Evolutionary conservation across 768 basidiomycete genomes (phyloP).

Genomic region (Boletus eberwhitei): DNA sequence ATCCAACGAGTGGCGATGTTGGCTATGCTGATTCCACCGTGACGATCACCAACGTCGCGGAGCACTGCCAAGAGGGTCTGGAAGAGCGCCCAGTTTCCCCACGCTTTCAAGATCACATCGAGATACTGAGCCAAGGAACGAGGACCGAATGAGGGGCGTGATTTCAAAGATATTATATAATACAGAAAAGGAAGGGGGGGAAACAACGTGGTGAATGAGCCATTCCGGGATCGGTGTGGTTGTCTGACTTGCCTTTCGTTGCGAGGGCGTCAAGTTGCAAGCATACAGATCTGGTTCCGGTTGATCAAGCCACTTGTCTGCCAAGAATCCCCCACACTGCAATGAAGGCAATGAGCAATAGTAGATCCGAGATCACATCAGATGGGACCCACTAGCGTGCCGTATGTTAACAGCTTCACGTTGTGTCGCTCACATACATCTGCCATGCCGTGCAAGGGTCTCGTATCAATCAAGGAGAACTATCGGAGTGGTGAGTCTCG

Average conservation of each 20-base stretch:
- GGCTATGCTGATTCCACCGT: slow-evolving; percentile 64
- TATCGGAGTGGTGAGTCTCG: slow-evolving; percentile 28
- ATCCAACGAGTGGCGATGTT: slow-evolving; percentile 84
- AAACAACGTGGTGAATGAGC: neutral
- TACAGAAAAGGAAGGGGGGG: neutral
- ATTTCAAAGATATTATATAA: neutral
- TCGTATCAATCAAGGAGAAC: slow-evolving; percentile 81
- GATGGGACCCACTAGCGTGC: slow-evolving; percentile 58
- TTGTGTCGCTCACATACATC: slow-evolving; percentile 71
- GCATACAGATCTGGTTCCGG: slow-evolving; percentile 72
- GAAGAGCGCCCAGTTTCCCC: slow-evolving; percentile 78
- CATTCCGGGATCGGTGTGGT: neutral
- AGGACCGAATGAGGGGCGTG: neutral
- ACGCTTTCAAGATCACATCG: slow-evolving; percentile 75
- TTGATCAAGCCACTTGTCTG: slow-evolving; percentile 68
- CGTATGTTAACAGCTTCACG: slow-evolving; percentile 77
- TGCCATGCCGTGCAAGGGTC: slow-evolving; percentile 73
- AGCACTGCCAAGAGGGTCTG: slow-evolving; percentile 60
- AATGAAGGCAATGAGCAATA: slow-evolving; percentile 5
- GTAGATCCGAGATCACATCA: neutral
- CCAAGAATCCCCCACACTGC: slow-evolving; percentile 81
- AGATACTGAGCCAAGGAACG: slow-evolving; percentile 55
- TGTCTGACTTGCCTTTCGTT: slow-evolving; percentile 61
- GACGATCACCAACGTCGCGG: slow-evolving; percentile 61
- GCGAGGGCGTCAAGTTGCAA: slow-evolving; percentile 70